Evolutionary conservation across 305 asterid species (phyloP).

Genomic region (Fraxinus nigra): DNA sequence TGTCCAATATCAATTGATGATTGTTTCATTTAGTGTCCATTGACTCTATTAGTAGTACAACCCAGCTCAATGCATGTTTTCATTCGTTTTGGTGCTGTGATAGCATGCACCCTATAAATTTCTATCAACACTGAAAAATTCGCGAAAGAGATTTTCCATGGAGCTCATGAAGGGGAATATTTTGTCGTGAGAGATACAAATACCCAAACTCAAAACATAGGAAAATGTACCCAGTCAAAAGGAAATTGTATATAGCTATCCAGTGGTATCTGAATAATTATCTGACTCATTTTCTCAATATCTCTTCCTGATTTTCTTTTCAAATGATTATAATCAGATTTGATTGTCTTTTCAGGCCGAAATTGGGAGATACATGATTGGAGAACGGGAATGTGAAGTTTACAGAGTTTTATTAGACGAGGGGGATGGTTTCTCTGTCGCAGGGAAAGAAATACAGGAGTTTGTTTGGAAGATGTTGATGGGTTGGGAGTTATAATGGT

Average conservation of each 20-base stretch:
- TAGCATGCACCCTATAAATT: background rate
- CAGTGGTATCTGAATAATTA: background rate
- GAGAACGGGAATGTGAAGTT: slow-evolving; percentile 82
- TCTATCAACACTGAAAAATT: background rate
- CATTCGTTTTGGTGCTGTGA: background rate
- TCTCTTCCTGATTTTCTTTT: background rate
- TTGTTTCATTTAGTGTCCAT: background rate
- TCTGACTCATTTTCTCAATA: background rate
- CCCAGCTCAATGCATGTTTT: background rate
- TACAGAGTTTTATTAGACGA: slow-evolving; percentile 79
- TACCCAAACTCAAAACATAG: background rate
- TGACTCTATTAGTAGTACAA: background rate
- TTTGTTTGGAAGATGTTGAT: slow-evolving; percentile 86
- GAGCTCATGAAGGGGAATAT: background rate
- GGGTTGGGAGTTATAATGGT: slow-evolving; percentile 60
- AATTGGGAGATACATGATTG: slow-evolving; percentile 63
- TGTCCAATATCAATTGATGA: background rate
- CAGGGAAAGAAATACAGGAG: slow-evolving; percentile 63
- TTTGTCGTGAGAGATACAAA: background rate
- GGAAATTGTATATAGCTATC: background rate
- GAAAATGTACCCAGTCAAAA: background rate
- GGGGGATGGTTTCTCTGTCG: slow-evolving; percentile 52
- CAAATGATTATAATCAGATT: slow-evolving; percentile 5
- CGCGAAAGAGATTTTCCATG: background rate
- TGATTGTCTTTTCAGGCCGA: slow-evolving; percentile 57